Percentiles rank a stretch among this genome's conserved stretches.
These are phyloP conservation scores for Pleurotus djamor DNA, from an alignment of 768 basidiomycete species.

Conservation along the genomic window DNA sequence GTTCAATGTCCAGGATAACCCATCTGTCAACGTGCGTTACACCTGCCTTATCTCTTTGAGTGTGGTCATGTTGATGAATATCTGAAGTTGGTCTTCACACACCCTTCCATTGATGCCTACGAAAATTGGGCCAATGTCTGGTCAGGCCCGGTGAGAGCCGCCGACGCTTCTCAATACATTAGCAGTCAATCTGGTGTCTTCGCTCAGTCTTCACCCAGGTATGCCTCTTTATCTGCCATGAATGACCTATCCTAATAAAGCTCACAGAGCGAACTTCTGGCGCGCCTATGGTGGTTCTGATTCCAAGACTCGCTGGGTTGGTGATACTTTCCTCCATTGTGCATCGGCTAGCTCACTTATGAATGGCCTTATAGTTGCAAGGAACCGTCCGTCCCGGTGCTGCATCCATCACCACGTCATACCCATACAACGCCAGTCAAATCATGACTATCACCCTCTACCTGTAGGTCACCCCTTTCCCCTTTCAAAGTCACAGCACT, in stretches of 20 bases:
- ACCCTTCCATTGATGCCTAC: no score
- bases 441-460: constrained; percentile 66
- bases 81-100: no score
- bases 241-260: not conserved
- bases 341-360: not conserved
- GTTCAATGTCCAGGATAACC: no score
- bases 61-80: no score
- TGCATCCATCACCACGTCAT: constrained; percentile 42
- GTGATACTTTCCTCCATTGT: constrained; percentile 10
- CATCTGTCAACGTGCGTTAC: no score
- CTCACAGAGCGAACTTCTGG: constrained; percentile 60
- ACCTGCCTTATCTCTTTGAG: no score
- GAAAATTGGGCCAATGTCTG: no score
- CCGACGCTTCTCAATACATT: no score
- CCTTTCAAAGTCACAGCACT: not conserved
- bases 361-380: constrained; percentile 40
- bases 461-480: constrained; percentile 28
- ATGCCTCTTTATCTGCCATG: not conserved
- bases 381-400: constrained; percentile 64
- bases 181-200: no score
- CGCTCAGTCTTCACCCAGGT: no score
- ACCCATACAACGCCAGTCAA: constrained; percentile 51
- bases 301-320: constrained; percentile 45
- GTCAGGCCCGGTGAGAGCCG: no score
- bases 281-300: constrained; percentile 46